Evolutionary conservation across 2,329 filamentous ascomycete genomes (phyloP).

Genomic region (Monilinia laxa): DNA sequence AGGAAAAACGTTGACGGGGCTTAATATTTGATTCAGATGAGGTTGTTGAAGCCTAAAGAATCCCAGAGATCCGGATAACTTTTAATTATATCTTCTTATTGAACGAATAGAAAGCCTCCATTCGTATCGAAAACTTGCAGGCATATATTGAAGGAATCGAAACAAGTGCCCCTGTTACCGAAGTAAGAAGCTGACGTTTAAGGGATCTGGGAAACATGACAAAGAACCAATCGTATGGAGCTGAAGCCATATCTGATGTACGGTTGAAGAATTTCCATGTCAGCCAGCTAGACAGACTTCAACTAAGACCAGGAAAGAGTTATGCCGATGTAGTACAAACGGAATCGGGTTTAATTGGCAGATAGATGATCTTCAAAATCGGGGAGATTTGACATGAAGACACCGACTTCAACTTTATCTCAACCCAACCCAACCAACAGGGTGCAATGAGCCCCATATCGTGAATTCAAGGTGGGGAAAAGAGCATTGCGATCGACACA

Average conservation of each 20-base stretch:
- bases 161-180: background rate
- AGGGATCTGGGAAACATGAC: background rate
- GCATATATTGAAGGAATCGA: constrained; percentile 8
- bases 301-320: background rate
- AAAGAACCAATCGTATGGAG: background rate
- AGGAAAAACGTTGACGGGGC: background rate
- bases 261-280: background rate
- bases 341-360: background rate
- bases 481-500: background rate
- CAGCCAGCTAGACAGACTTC: background rate
- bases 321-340: constrained; percentile 2
- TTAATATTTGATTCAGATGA: background rate
- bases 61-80: background rate
- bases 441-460: too few relatives aligned
- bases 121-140: background rate
- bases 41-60: background rate
- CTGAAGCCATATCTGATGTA: background rate
- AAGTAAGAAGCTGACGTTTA: background rate
- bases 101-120: background rate
- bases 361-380: background rate
- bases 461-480: too few relatives aligned
- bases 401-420: background rate
- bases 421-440: too few relatives aligned
- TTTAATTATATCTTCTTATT: background rate
- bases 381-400: background rate